phyloP scores from a whole-genome alignment of 148 eudicot species.

The Arctostaphylos glauca region DNA sequence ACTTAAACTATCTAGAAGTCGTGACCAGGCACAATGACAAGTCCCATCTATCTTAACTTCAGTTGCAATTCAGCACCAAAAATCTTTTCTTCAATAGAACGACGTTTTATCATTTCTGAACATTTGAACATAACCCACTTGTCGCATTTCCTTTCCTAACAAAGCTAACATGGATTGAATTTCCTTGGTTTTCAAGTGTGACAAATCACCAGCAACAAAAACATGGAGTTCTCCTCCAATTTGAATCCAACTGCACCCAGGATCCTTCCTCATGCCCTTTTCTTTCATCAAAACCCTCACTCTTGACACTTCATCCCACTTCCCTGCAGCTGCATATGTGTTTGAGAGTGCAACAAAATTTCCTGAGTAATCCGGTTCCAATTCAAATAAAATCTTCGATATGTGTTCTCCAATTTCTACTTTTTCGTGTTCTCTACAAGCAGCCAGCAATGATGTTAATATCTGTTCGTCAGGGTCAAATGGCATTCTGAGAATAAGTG shows the following conservation, averaged over 20 bases:
- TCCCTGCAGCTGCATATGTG: constrained; percentile 39
- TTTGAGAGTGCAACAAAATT: constrained; percentile 41
- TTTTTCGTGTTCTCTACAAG: constrained; percentile 35
- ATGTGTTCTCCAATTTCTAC: constrained; percentile 35
- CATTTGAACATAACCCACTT: not conserved
- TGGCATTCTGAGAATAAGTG: constrained; percentile 31
- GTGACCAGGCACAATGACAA: not conserved
- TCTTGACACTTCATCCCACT: constrained; percentile 37
- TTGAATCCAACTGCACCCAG: constrained; percentile 56
- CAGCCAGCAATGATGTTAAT: constrained; percentile 38
- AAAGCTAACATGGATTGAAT: constrained; percentile 28
- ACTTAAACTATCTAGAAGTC: not conserved
- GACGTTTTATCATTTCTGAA: not conserved
- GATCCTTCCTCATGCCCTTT: constrained; percentile 31
- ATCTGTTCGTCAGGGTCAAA: constrained; percentile 28
- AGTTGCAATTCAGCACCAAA: not conserved
- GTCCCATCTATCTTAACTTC: not conserved
- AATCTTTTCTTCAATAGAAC: not conserved
- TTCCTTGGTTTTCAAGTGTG: constrained; percentile 36
- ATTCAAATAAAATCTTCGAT: constrained; percentile 18
- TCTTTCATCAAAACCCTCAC: constrained; percentile 37
- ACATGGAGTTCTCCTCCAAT: constrained; percentile 38
- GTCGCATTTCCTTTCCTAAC: constrained; percentile 36
- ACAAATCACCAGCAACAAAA: constrained; percentile 45
- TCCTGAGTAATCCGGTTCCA: constrained; percentile 36